Percentiles rank a stretch among this genome's conserved stretches.
phyloP scores from a whole-genome alignment of 495 filamentous ascomycete genomes.

The Tirmania nivea region DNA sequence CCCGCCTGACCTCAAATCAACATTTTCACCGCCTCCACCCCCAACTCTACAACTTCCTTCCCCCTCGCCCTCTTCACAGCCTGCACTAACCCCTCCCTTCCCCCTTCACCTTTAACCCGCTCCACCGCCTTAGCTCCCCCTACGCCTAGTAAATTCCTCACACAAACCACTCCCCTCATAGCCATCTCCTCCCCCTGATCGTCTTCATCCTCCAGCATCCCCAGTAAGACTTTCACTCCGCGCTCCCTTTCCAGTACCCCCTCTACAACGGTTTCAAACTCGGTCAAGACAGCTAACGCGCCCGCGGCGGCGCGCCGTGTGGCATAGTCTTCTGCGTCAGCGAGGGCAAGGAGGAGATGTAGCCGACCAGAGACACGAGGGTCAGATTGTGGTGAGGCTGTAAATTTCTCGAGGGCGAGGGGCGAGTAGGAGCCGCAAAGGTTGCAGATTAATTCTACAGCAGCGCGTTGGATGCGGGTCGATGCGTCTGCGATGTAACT shows the following conservation, averaged over 20 bases:
- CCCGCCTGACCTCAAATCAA: neutral
- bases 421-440: conserved; percentile 43
- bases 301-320: conserved; percentile 74
- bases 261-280: conserved; percentile 48
- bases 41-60: neutral
- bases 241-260: conserved; percentile 44
- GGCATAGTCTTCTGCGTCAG: conserved; percentile 58
- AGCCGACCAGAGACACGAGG: conserved; percentile 32
- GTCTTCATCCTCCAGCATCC: conserved; percentile 50
- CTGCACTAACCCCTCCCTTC: conserved; percentile 10
- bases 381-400: conserved; percentile 43
- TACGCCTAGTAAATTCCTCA: conserved; percentile 38
- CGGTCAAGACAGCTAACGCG: conserved; percentile 61
- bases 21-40: neutral
- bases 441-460: conserved; percentile 81
- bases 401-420: conserved; percentile 52
- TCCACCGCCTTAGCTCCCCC: conserved; percentile 30
- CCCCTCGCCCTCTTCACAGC: conserved; percentile 1
- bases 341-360: conserved; percentile 64
- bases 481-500: conserved; percentile 32
- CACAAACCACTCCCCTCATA: conserved; percentile 56
- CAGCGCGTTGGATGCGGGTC: conserved; percentile 50
- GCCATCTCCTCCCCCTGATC: conserved; percentile 34
- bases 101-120: conserved; percentile 13
- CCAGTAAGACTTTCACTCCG: conserved; percentile 47